These are phyloP conservation scores for Wickerhamiella dianesei DNA, from an alignment of 805 yeast genomes.

Conservation along the genomic window DNA sequence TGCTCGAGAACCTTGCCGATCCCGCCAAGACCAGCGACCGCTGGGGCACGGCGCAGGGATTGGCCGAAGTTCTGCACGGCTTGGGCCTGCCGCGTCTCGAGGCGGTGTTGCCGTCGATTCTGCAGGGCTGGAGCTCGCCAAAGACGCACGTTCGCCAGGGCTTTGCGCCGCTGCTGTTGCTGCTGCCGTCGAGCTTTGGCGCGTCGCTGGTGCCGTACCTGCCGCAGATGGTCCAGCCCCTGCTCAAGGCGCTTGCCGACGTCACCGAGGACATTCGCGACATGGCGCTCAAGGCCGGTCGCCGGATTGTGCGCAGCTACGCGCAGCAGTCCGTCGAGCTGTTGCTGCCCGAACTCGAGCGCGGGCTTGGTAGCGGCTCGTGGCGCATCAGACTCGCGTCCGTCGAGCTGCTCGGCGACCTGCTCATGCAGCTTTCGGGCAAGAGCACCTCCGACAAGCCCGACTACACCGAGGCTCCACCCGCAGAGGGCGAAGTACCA, in stretches of 20 bases:
- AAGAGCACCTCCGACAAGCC: constrained; percentile 26
- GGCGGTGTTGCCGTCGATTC: constrained; percentile 69
- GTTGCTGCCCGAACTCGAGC: constrained; percentile 83
- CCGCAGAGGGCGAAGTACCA: constrained; percentile 41
- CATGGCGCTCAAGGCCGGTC: constrained; percentile 81
- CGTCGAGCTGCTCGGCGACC: constrained; percentile 88
- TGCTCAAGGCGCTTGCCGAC: constrained; percentile 84
- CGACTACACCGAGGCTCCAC: constrained; percentile 17
- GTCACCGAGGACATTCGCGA: constrained; percentile 75
- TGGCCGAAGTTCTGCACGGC: constrained; percentile 87
- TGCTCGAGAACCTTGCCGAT: constrained; percentile 63
- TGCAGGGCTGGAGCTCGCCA: constrained; percentile 54
- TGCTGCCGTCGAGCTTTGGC: constrained; percentile 78
- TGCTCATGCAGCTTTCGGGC: constrained; percentile 88
- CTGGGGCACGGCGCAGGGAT: constrained; percentile 93
- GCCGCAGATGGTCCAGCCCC: constrained; percentile 76
- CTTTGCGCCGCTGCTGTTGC: constrained; percentile 75
- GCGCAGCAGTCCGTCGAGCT: constrained; percentile 88
- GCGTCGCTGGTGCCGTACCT: constrained; percentile 86
- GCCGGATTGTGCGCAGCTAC: constrained; percentile 78
- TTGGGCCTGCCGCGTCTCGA: constrained; percentile 79
- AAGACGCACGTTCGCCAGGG: constrained; percentile 75
- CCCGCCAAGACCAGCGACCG: constrained; percentile 76
- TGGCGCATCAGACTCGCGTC: constrained; percentile 85
- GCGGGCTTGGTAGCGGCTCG: constrained; percentile 69